phyloP scores from a whole-genome alignment of 495 filamentous ascomycete species.

The Mycothermus thermophilus region DNA sequence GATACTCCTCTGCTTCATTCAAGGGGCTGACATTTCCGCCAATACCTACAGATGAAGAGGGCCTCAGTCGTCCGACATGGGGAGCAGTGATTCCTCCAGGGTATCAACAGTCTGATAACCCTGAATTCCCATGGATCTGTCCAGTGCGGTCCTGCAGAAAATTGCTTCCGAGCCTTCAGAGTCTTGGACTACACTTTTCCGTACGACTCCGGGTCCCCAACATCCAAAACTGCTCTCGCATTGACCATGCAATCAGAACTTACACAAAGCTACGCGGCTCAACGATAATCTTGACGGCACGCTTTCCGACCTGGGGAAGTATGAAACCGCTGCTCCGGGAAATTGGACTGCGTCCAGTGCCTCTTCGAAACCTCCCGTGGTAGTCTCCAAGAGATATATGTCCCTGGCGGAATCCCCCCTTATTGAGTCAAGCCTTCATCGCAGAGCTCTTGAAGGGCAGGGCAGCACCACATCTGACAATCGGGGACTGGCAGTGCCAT shows the following conservation, averaged over 20 bases:
- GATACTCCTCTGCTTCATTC: too few species aligned
- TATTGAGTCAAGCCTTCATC: background rate
- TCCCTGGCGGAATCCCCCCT: slow-evolving; percentile 7
- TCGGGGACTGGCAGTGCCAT: too few species aligned
- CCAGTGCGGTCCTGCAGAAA: slow-evolving; percentile 17
- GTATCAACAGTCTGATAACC: slow-evolving; percentile 12
- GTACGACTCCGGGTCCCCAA: slow-evolving; percentile 3
- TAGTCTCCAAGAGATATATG: slow-evolving; percentile 9
- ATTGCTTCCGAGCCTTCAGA: slow-evolving; percentile 7
- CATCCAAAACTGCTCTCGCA: background rate
- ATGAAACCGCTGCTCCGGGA: slow-evolving; percentile 1
- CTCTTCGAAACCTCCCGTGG: slow-evolving; percentile 3
- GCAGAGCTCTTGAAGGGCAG: background rate
- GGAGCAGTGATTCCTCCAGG: slow-evolving; percentile 16
- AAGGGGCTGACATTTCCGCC: background rate
- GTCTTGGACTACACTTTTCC: slow-evolving; percentile 16
- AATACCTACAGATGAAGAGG: slow-evolving; percentile 1
- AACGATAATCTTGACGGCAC: slow-evolving; percentile 19
- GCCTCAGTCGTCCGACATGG: background rate
- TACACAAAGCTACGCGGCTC: slow-evolving; percentile 9
- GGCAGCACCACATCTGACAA: too few species aligned
- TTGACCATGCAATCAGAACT: slow-evolving; percentile 1
- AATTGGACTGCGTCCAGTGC: slow-evolving; percentile 4
- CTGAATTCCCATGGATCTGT: slow-evolving; percentile 17
- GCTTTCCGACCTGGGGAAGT: slow-evolving; percentile 12